phyloP scores from a whole-genome alignment of 2,329 filamentous ascomycete genomes.

The Lachnellula arida region DNA sequence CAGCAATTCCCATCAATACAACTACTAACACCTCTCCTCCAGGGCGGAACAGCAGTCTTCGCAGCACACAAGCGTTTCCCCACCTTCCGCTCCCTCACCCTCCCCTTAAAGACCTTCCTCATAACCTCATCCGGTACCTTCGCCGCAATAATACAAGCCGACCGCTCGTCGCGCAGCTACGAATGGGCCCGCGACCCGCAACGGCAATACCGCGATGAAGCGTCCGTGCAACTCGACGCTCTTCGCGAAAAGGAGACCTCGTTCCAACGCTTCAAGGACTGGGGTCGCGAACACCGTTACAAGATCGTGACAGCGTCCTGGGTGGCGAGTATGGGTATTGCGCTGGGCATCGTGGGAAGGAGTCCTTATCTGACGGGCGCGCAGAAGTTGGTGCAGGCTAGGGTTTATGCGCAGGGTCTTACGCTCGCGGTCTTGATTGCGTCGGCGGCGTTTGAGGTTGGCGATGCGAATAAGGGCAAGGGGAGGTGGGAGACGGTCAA shows the following conservation, averaged over 20 bases:
- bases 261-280: constrained; percentile 61
- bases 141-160: constrained; percentile 80
- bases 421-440: constrained; percentile 64
- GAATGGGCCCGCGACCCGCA: constrained; percentile 47
- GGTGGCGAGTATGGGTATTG: constrained; percentile 60
- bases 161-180: constrained; percentile 66
- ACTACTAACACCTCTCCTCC: constrained; percentile 2
- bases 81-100: constrained; percentile 73
- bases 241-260: constrained; percentile 40
- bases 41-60: constrained; percentile 54
- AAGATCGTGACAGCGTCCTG: constrained; percentile 64
- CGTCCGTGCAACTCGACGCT: constrained; percentile 16
- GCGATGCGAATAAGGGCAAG: constrained; percentile 70
- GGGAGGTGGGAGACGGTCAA: constrained; percentile 82
- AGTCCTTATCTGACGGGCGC: constrained; percentile 56
- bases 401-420: constrained; percentile 70
- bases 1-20: not conserved
- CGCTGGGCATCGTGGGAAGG: constrained; percentile 57
- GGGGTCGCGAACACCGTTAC: constrained; percentile 66
- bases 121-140: constrained; percentile 80
- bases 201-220: constrained; percentile 34
- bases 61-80: constrained; percentile 63
- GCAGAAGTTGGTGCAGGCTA: constrained; percentile 71
- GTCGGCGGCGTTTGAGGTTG: constrained; percentile 63
- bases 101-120: constrained; percentile 89